Conservation (phyloP, 2,329 filamentous ascomycete genomes). For the Exophiala xenobiotica region DNA sequence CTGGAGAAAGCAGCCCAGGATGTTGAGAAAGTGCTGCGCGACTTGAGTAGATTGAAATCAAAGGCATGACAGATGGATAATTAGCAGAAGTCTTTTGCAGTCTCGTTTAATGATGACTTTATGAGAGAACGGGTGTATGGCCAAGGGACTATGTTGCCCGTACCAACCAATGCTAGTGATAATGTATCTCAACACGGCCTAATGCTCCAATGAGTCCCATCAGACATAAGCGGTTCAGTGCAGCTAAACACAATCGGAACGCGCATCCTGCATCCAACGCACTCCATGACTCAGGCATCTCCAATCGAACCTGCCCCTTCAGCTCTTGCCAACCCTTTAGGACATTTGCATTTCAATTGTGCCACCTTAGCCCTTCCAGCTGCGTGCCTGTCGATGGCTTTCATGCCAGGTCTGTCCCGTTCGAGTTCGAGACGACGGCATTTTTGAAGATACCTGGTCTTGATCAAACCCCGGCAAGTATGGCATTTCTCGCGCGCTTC, state of each 20-base stretch:
- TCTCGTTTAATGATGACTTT: neutral
- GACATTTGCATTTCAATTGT: constrained; percentile 15
- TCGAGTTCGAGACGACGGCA: constrained; percentile 16
- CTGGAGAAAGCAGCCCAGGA: constrained; percentile 50
- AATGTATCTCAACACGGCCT: no score
- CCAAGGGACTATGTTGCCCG: no score
- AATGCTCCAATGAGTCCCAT: no score
- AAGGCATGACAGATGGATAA: no score
- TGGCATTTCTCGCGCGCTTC: constrained; percentile 12
- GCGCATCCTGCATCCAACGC: no score
- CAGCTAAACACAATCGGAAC: no score
- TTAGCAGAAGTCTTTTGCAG: no score
- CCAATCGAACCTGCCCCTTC: neutral
- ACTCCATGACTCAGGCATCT: neutral
- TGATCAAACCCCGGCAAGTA: constrained; percentile 12
- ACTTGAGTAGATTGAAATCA: constrained; percentile 35
- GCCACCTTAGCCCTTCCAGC: constrained; percentile 10
- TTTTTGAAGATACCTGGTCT: constrained; percentile 9
- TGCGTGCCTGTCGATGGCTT: constrained; percentile 6
- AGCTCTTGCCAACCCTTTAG: neutral
- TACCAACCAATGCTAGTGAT: no score
- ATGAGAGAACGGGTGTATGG: no score
- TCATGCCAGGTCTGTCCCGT: constrained; percentile 17
- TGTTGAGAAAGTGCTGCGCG: constrained; percentile 44
- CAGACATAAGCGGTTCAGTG: no score